Evolutionary conservation across 768 basidiomycete species (phyloP).

Genomic region (Tulasnella sp.): DNA sequence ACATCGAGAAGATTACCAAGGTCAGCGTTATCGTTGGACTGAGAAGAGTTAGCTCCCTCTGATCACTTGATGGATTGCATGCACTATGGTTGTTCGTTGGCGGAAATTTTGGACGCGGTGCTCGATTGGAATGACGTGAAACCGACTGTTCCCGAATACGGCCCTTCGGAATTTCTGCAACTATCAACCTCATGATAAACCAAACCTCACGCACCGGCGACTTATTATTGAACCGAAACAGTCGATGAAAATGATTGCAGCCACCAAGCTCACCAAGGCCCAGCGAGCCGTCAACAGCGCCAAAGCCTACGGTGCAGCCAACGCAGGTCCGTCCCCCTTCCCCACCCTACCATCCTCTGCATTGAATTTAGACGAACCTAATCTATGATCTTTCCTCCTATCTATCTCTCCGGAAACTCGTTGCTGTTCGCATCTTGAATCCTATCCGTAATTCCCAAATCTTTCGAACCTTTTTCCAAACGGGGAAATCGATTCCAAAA

Average conservation of each 20-base stretch:
- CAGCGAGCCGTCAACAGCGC: slow-evolving; percentile 86
- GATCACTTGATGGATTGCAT: too few species aligned
- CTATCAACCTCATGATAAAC: neutral
- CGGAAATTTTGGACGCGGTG: neutral
- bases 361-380: neutral
- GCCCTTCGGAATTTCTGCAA: neutral
- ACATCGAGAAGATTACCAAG: slow-evolving; percentile 99
- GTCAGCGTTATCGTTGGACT: slow-evolving; percentile 38
- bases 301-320: slow-evolving; percentile 87
- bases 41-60: too few species aligned
- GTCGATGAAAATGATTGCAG: slow-evolving; percentile 99
- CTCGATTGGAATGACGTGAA: neutral
- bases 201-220: neutral
- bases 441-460: too few species aligned
- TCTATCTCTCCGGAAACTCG: neutral
- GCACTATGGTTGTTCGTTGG: neutral
- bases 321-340: slow-evolving; percentile 50
- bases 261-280: slow-evolving; percentile 91
- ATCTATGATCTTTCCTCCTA: neutral
- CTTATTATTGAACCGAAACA: too few species aligned
- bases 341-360: neutral
- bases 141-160: neutral
- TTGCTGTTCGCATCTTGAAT: neutral
- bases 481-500: too few species aligned
- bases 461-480: too few species aligned